Evolutionary conservation across 2,329 filamentous ascomycete genomes (phyloP), one percentile per base, ranked within the genome.

Genomic region (Sclerotinia spermophila): DNA sequence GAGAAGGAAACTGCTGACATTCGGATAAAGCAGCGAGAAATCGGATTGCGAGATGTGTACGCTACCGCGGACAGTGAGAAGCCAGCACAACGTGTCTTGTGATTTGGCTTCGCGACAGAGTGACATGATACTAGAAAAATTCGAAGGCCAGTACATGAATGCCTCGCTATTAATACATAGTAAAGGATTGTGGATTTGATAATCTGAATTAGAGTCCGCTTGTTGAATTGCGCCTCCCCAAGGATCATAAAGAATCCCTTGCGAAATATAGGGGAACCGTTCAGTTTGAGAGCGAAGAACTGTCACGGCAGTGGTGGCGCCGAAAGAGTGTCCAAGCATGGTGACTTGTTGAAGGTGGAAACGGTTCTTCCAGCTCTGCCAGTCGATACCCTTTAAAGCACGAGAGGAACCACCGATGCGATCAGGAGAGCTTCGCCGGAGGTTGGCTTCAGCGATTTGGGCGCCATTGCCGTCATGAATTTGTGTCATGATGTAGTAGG

Each of bases 61-160:
- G 1, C 88, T 89, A 38, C 89, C 89, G 51, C 83, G 81, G 66
- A 86, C 82, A 38, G 84, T 83, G 76, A 85, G 79, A 79, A 86
- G 83, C 84, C 84, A 87, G 60, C 81, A 83, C 2, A 82, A 79
- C 2, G 79, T 79, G 17, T 82, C 82, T 13, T 83, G 81, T 15
- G 82, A 81, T 53, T 81, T 82, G 5, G 82, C 85, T 79, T 91
- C 88, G 35, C 84, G 80, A 77, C 87, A 86, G 24, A 91, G 81
- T 0, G 82, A 81, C 72, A 85, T 82, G 15, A 90, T 83, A 48
- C 85, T 83, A 55, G 86, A 80, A 76, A 89, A 90, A 72, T 91
- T 92, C 3, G 84, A 82, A 33, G 86, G 83, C 89, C 89, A 91
- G 79, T 91, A 89, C 83, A 90, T 90, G 80, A 91, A 91, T 0